Evolutionary conservation across 805 yeast species (phyloP).

Genomic region (Ogataea ganodermae): DNA sequence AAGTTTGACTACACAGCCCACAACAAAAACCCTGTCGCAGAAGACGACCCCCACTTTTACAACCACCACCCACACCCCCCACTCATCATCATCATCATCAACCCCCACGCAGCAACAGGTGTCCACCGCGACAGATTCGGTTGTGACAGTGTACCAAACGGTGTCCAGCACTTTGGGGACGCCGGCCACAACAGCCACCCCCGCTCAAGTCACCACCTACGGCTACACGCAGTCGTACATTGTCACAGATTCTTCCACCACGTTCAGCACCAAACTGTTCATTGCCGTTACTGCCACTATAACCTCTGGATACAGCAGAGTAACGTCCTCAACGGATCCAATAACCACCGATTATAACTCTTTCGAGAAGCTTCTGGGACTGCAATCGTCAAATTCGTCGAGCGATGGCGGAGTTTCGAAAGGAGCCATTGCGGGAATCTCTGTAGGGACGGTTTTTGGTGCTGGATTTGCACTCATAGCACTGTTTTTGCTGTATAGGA

Average conservation of each 20-base stretch:
- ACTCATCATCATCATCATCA: background rate
- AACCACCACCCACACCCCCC: background rate
- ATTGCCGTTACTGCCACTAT: conserved; percentile 23
- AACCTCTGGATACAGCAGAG: conserved; percentile 14
- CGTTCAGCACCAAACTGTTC: conserved; percentile 28
- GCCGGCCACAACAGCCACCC: background rate
- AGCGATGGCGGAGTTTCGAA: conserved; percentile 14
- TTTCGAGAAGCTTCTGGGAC: conserved; percentile 13
- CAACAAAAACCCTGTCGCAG: background rate
- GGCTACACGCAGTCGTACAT: conserved; percentile 33
- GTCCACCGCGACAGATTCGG: background rate
- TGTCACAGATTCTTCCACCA: conserved; percentile 31
- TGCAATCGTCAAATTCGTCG: background rate
- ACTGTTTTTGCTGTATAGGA: conserved; percentile 16
- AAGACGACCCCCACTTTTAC: too few relatives aligned
- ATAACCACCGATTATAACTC: conserved; percentile 33
- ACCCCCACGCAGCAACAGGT: background rate
- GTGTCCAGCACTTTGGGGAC: conserved; percentile 1
- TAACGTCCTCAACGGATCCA: conserved; percentile 22
- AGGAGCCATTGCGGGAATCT: conserved; percentile 34
- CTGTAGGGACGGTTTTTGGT: conserved; percentile 30
- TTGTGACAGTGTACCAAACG: background rate
- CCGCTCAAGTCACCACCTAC: conserved; percentile 12
- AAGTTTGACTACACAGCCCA: background rate
- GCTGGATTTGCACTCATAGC: conserved; percentile 16